Evolutionary conservation across 495 filamentous ascomycete species (phyloP).

Genomic region (Stereocaulon alpinum): DNA sequence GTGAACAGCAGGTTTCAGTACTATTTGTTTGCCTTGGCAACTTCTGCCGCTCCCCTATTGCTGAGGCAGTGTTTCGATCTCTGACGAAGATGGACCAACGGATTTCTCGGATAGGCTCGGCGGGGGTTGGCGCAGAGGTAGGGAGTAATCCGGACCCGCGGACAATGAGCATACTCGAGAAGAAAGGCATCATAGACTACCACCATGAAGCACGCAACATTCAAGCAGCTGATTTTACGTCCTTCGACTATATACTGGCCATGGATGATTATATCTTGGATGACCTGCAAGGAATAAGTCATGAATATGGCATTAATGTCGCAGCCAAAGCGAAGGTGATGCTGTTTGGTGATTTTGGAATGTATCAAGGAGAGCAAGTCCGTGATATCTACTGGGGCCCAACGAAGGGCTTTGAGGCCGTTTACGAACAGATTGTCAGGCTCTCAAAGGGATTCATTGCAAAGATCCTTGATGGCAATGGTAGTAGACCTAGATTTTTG

Average conservation of each 20-base stretch:
- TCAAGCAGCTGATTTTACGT: conserved; percentile 57
- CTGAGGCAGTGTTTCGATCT: conserved; percentile 79
- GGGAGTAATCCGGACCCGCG: conserved; percentile 66
- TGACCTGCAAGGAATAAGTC: conserved; percentile 51
- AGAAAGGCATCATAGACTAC: conserved; percentile 66
- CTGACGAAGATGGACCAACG: conserved; percentile 51
- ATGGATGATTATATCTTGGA: conserved; percentile 79
- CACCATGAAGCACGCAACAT: conserved; percentile 69
- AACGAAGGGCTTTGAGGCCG: conserved; percentile 66
- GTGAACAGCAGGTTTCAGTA: conserved; percentile 49
- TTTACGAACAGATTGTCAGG: conserved; percentile 69
- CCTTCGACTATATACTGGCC: conserved; percentile 86
- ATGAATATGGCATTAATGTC: conserved; percentile 36
- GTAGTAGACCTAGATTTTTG: background rate
- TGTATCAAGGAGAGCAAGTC: conserved; percentile 56
- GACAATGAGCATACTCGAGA: conserved; percentile 68
- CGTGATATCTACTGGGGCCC: conserved; percentile 87
- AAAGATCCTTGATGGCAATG: conserved; percentile 18
- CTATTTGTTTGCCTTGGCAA: conserved; percentile 98
- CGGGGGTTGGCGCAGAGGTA: conserved; percentile 59
- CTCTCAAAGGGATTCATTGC: conserved; percentile 70
- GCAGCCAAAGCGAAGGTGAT: conserved; percentile 45
- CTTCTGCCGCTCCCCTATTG: conserved; percentile 92
- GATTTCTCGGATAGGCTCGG: conserved; percentile 70
- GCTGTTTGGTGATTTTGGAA: conserved; percentile 76